These are phyloP conservation scores for Pythium vanterpoolii DNA, from an alignment of 352 stramenopile species.

Conservation along the genomic window DNA sequence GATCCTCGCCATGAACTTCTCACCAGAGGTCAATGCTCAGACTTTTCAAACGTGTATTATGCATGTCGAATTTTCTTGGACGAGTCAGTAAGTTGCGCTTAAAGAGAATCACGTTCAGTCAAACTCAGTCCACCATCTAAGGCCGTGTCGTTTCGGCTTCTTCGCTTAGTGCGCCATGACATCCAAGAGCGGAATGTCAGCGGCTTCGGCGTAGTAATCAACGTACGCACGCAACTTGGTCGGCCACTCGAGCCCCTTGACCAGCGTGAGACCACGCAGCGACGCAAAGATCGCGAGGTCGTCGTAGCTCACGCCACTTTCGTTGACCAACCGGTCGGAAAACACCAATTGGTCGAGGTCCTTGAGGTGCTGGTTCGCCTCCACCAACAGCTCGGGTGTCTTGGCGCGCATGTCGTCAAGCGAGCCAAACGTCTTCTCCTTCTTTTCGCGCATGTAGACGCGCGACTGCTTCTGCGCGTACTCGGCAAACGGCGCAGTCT, in stretches of 20 bases:
- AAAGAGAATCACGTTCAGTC: too few relatives aligned
- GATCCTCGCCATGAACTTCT: too few relatives aligned
- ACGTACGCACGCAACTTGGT: slow-evolving; percentile 45
- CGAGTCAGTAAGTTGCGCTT: too few relatives aligned
- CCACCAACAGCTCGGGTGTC: slow-evolving; percentile 29
- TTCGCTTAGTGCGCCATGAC: slow-evolving; percentile 28
- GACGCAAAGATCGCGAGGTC: slow-evolving; percentile 51
- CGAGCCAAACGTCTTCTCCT: slow-evolving; percentile 46
- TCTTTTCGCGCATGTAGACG: slow-evolving; percentile 49
- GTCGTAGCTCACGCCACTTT: slow-evolving; percentile 42
- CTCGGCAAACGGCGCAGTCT: slow-evolving; percentile 40
- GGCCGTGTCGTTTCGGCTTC: too few relatives aligned
- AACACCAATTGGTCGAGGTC: slow-evolving; percentile 37
- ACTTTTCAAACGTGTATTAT: too few relatives aligned
- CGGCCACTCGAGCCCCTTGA: slow-evolving; percentile 51
- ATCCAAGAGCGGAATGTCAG: slow-evolving; percentile 45
- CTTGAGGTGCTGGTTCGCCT: slow-evolving; percentile 38
- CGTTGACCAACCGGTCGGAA: slow-evolving; percentile 44
- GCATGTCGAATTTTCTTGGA: too few relatives aligned
- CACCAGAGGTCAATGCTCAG: too few relatives aligned
- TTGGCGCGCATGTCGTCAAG: slow-evolving; percentile 28
- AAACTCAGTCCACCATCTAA: too few relatives aligned
- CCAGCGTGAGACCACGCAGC: slow-evolving; percentile 46
- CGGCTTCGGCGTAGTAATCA: slow-evolving; percentile 37
- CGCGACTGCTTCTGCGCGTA: slow-evolving; percentile 41